Conservation (phyloP, 345 rosid species). For the Pseudoturritis turrita region DNA sequence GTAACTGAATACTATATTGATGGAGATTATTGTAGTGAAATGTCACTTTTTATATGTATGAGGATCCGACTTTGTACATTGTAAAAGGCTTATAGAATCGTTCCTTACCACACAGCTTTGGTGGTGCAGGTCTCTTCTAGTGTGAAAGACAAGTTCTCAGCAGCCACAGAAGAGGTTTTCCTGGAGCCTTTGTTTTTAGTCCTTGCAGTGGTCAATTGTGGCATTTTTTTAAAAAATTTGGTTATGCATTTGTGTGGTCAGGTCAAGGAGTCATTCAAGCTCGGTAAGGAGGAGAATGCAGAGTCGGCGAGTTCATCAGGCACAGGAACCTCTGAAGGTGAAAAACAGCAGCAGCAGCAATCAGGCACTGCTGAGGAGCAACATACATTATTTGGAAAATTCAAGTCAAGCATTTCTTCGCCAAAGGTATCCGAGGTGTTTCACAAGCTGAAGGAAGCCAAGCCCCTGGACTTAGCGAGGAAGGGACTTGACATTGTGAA, state of each 20-base stretch:
- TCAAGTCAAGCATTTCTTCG: slow-evolving; percentile 61
- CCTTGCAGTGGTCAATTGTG: not conserved
- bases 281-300: slow-evolving; percentile 49
- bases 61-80: not conserved
- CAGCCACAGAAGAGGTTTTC: slow-evolving; percentile 81
- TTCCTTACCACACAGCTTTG: not conserved
- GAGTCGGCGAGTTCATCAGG: slow-evolving; percentile 41
- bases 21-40: not conserved
- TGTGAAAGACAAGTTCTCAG: slow-evolving; percentile 70
- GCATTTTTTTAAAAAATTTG: not conserved
- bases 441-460: slow-evolving; percentile 61
- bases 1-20: not conserved
- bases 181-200: slow-evolving; percentile 9
- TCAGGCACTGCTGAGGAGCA: slow-evolving; percentile 41
- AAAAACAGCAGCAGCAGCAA: slow-evolving; percentile 41
- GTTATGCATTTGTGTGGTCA: slow-evolving; percentile 22
- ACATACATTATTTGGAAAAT: slow-evolving; percentile 60
- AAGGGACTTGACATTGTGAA: slow-evolving; percentile 84
- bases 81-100: slow-evolving; percentile 2
- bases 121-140: slow-evolving; percentile 71
- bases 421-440: slow-evolving; percentile 58
- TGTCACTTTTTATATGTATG: not conserved
- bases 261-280: slow-evolving; percentile 72
- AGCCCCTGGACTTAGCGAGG: slow-evolving; percentile 71
- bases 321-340: slow-evolving; percentile 45